phyloP scores from a whole-genome alignment of 1,284 basidiomycete genomes.

The Porogramme epimiltina region DNA sequence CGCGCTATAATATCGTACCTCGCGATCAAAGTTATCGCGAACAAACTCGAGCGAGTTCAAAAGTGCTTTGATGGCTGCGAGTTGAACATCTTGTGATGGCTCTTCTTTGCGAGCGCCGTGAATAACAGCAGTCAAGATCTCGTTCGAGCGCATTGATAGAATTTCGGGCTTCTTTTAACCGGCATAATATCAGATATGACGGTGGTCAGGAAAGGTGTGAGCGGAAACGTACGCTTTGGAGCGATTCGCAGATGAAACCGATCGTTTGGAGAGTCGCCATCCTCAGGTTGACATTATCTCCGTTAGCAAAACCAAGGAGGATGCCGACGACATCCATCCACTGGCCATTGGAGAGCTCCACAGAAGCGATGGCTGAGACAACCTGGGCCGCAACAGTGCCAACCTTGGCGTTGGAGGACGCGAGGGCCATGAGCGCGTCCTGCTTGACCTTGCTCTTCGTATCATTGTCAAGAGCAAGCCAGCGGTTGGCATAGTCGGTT shows the following conservation, averaged over 20 bases:
- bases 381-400: constrained; percentile 92
- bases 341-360: constrained; percentile 86
- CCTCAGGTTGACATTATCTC: constrained; percentile 77
- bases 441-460: constrained; percentile 88
- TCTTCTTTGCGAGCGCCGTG: constrained; percentile 98
- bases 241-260: constrained; percentile 95
- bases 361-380: constrained; percentile 90
- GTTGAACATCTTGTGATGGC: constrained; percentile 89
- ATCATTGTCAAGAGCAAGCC: constrained; percentile 75
- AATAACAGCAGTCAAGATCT: constrained; percentile 98
- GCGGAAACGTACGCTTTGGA: constrained; percentile 61
- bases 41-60: constrained; percentile 98
- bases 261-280: constrained; percentile 94
- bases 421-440: constrained; percentile 82
- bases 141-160: constrained; percentile 88
- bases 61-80: constrained; percentile 93
- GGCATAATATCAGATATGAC: constrained; percentile 18
- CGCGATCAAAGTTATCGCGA: constrained; percentile 95
- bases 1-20: constrained; percentile 49
- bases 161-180: constrained; percentile 85
- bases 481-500: constrained; percentile 75
- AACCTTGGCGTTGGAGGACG: constrained; percentile 72
- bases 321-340: constrained; percentile 93
- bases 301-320: constrained; percentile 86
- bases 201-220: constrained; percentile 1